Conservation (phyloP, 495 filamentous ascomycete genomes). For the Talaromyces adpressus region DNA sequence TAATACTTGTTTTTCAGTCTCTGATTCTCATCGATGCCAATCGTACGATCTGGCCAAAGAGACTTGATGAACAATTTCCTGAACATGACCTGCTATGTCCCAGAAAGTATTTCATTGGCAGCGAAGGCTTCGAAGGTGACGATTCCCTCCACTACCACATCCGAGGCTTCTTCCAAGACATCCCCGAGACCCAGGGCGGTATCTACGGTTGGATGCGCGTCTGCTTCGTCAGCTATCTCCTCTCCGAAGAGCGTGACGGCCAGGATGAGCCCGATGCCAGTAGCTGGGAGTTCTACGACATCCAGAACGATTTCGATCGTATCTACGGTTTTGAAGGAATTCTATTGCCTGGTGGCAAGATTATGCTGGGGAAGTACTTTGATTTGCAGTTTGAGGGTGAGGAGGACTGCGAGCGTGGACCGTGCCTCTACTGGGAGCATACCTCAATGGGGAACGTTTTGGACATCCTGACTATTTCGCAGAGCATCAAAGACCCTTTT, state of each 20-base stretch:
- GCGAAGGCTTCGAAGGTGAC: constrained; percentile 10
- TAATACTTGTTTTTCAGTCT: background rate
- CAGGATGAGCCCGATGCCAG: constrained; percentile 13
- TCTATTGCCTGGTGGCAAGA: constrained; percentile 39
- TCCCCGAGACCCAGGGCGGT: constrained; percentile 18
- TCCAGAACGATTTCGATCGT: constrained; percentile 14
- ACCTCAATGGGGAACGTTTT: background rate
- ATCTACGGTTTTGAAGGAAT: constrained; percentile 40
- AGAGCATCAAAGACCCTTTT: background rate
- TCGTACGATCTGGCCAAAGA: background rate
- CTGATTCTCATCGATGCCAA: background rate
- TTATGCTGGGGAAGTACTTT: constrained; percentile 44
- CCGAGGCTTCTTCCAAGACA: constrained; percentile 25
- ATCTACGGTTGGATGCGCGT: constrained; percentile 37
- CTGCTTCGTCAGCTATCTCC: constrained; percentile 30
- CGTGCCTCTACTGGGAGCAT: constrained; percentile 51
- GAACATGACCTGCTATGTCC: background rate
- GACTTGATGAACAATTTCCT: background rate
- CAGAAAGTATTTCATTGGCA: constrained; percentile 20
- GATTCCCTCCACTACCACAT: constrained; percentile 11
- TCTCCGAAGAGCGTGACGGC: constrained; percentile 3
- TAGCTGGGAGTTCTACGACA: constrained; percentile 13
- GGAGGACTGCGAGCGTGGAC: constrained; percentile 27
- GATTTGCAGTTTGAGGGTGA: constrained; percentile 18
- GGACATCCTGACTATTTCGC: background rate